These are phyloP conservation scores for Salix brachista DNA, from an alignment of 345 rosid species.

Conservation along the genomic window DNA sequence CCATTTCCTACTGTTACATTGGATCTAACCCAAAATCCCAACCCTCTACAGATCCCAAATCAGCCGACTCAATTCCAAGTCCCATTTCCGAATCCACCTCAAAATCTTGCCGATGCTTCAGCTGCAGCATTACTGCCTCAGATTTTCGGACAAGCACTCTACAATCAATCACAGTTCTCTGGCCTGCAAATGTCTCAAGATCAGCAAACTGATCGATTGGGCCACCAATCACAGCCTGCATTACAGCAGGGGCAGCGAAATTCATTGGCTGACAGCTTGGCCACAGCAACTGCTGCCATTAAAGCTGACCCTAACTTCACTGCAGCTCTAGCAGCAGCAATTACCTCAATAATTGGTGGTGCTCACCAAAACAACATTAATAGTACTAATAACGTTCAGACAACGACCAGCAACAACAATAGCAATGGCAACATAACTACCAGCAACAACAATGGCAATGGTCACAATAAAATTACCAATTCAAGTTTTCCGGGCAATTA, in stretches of 20 bases:
- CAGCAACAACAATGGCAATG: constrained; percentile 22
- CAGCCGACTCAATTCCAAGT: constrained; percentile 38
- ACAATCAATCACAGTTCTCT: constrained; percentile 59
- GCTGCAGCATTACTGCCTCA: constrained; percentile 51
- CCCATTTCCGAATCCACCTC: constrained; percentile 40
- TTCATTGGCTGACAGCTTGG: constrained; percentile 35
- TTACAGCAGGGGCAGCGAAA: constrained; percentile 28
- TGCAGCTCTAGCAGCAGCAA: constrained; percentile 65
- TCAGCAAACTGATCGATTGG: constrained; percentile 23
- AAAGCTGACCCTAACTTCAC: constrained; percentile 62
- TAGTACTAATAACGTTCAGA: constrained; percentile 11
- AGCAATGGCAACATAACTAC: constrained; percentile 9
- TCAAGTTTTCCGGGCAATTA: constrained; percentile 33
- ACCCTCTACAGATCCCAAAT: constrained; percentile 37
- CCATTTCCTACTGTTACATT: constrained; percentile 94
- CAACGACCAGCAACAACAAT: constrained; percentile 18
- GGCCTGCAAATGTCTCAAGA: constrained; percentile 61
- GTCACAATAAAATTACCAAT: constrained; percentile 29
- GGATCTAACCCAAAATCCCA: constrained; percentile 63
- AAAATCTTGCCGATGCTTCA: constrained; percentile 12
- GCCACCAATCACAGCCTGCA: constrained; percentile 23
- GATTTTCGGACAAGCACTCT: constrained; percentile 52
- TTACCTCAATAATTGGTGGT: constrained; percentile 50
- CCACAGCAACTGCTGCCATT: constrained; percentile 46
- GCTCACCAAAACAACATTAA: constrained; percentile 20